Percentiles rank a stretch among this genome's conserved stretches.
Evolutionary conservation across 2,329 filamentous ascomycete genomes (phyloP).

Genomic region (Fusarium decemcellulare): DNA sequence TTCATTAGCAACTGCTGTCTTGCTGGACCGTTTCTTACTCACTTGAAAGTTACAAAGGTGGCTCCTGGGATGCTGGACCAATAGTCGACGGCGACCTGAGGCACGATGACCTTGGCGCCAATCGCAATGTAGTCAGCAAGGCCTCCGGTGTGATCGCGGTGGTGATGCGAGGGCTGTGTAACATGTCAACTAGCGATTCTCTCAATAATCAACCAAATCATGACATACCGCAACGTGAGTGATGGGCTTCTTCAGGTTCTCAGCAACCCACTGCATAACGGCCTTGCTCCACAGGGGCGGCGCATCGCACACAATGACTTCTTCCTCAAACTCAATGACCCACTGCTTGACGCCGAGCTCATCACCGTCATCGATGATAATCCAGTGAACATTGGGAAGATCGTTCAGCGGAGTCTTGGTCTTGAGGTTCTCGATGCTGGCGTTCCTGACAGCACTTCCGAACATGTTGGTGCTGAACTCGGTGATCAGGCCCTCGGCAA

Average conservation of each 20-base stretch:
- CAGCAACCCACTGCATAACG: slow-evolving; percentile 23
- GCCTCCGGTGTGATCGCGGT: slow-evolving; percentile 18
- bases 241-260: slow-evolving; percentile 23
- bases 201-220: not conserved
- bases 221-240: slow-evolving; percentile 18
- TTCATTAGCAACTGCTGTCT: not conserved
- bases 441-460: slow-evolving; percentile 10
- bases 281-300: slow-evolving; percentile 7
- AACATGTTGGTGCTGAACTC: slow-evolving; percentile 27
- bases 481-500: slow-evolving; percentile 10
- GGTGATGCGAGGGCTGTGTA: slow-evolving; percentile 22
- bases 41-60: slow-evolving; percentile 17
- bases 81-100: slow-evolving; percentile 14
- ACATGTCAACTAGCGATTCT: not conserved
- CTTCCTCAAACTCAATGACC: slow-evolving; percentile 19
- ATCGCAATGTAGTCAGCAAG: slow-evolving; percentile 13
- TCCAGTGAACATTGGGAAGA: slow-evolving; percentile 17
- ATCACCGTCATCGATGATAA: slow-evolving; percentile 13
- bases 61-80: slow-evolving; percentile 18
- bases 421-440: slow-evolving; percentile 5
- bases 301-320: slow-evolving; percentile 26
- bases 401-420: not conserved
- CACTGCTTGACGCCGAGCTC: slow-evolving; percentile 16
- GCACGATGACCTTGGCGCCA: slow-evolving; percentile 18
- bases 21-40: not conserved